Conservation (phyloP, 2,329 filamentous ascomycete genomes). For the Aspergillus sergii region DNA sequence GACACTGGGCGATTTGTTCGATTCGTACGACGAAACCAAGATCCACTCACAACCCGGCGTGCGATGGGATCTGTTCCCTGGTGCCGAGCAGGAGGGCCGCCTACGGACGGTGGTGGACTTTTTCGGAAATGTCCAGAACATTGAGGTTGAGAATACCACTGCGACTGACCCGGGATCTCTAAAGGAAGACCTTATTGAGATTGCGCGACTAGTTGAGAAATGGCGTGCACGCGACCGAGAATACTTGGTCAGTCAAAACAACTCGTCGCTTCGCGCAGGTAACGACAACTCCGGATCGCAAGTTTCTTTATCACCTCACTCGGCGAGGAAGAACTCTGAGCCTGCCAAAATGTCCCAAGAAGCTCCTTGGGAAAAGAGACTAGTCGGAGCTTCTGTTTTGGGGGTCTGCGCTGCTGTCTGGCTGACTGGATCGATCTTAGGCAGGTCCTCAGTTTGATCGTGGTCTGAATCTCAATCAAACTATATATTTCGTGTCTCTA, state of each 20-base stretch:
- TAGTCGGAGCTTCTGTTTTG: conserved; percentile 39
- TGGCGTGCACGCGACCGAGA: conserved; percentile 44
- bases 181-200: conserved; percentile 73
- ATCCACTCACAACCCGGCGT: conserved; percentile 93
- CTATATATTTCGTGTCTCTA: neutral
- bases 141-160: conserved; percentile 75
- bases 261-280: conserved; percentile 19
- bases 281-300: conserved; percentile 1
- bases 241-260: conserved; percentile 30
- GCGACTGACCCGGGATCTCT: conserved; percentile 54
- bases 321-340: conserved; percentile 45
- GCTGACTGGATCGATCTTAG: conserved; percentile 39
- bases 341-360: conserved; percentile 65
- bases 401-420: conserved; percentile 40
- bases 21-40: conserved; percentile 92
- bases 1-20: conserved; percentile 90
- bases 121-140: conserved; percentile 96
- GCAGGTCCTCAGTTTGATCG: conserved; percentile 24
- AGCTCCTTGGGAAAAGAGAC: conserved; percentile 63
- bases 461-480: neutral
- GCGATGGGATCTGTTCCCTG: conserved; percentile 91
- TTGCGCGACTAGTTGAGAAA: conserved; percentile 64
- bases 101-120: conserved; percentile 90
- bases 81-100: conserved; percentile 75
- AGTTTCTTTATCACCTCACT: conserved; percentile 17